Conservation (phyloP, 306 rosid species). For the Carpinus viminea region DNA sequence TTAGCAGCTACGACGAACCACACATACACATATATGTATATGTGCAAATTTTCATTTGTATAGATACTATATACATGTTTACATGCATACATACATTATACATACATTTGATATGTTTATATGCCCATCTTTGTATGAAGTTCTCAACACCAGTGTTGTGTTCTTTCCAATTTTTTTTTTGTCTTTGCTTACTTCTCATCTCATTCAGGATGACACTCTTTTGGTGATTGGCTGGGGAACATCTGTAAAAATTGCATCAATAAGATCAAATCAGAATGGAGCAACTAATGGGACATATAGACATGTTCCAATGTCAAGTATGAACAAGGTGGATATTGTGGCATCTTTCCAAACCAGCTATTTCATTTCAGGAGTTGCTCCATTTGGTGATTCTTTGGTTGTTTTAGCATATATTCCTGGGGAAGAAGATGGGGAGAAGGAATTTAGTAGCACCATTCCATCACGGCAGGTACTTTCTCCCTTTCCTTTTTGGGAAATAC, state of each 20-base stretch:
- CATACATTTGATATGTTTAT: too few relatives aligned
- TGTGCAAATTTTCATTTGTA: neutral
- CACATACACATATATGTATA: neutral
- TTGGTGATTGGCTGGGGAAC: slow-evolving; percentile 99
- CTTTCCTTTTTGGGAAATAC: slow-evolving; percentile 20
- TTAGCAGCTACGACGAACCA: neutral
- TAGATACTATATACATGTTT: too few relatives aligned
- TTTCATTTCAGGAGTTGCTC: slow-evolving; percentile 93
- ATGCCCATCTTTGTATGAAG: slow-evolving; percentile 1
- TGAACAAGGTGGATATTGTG: slow-evolving; percentile 88
- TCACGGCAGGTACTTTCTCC: slow-evolving; percentile 66
- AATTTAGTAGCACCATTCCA: slow-evolving; percentile 74
- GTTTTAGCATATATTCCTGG: slow-evolving; percentile 91
- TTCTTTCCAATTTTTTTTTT: slow-evolving; percentile 27
- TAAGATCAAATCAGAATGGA: slow-evolving; percentile 56
- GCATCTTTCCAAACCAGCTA: slow-evolving; percentile 93
- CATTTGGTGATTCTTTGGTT: slow-evolving; percentile 92
- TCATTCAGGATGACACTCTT: slow-evolving; percentile 74
- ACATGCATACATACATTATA: too few relatives aligned
- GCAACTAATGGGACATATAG: slow-evolving; percentile 69
- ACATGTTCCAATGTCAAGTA: slow-evolving; percentile 60
- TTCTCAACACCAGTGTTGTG: neutral
- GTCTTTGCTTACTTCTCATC: slow-evolving; percentile 30
- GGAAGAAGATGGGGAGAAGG: slow-evolving; percentile 85
- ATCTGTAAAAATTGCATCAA: slow-evolving; percentile 83